phyloP scores from a whole-genome alignment of 2,329 filamentous ascomycete species.

The Calonectria honghensis region DNA sequence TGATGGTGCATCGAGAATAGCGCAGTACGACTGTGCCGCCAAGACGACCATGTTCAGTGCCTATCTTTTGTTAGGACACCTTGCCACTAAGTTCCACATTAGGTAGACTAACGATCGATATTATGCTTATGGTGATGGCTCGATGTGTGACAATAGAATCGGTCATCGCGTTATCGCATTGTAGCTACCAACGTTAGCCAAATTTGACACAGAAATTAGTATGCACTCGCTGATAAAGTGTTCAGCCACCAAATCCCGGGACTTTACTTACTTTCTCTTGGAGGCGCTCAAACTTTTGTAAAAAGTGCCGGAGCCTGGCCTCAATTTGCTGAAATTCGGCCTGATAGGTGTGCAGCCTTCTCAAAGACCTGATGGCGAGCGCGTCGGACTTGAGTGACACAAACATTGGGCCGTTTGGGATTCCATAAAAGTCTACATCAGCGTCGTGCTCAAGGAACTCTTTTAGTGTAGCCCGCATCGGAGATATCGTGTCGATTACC shows the following conservation, averaged over 20 bases:
- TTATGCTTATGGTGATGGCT: too few relatives aligned
- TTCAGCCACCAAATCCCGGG: not conserved
- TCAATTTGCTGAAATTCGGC: not conserved
- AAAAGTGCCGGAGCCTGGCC: not conserved
- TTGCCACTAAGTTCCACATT: not conserved
- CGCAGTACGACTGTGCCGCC: not conserved
- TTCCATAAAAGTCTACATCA: not conserved
- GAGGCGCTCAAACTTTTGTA: not conserved
- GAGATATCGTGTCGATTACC: not conserved
- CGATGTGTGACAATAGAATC: not conserved
- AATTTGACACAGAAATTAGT: not conserved
- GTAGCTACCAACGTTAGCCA: conserved; percentile 19
- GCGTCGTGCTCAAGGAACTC: conserved; percentile 8
- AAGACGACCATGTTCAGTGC: not conserved
- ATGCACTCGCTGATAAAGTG: not conserved
- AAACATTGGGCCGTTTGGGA: conserved; percentile 34
- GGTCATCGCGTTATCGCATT: not conserved
- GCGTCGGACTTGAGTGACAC: conserved; percentile 9
- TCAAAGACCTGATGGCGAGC: conserved; percentile 4
- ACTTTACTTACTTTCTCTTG: conserved; percentile 13
- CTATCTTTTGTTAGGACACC: not conserved
- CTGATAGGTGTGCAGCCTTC: not conserved
- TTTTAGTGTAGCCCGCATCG: not conserved
- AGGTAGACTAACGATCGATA: not conserved
- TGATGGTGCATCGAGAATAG: too few relatives aligned